Base-by-base conservation (phyloP, 257 asterid genomes). In the Solanum rostratum region DNA sequence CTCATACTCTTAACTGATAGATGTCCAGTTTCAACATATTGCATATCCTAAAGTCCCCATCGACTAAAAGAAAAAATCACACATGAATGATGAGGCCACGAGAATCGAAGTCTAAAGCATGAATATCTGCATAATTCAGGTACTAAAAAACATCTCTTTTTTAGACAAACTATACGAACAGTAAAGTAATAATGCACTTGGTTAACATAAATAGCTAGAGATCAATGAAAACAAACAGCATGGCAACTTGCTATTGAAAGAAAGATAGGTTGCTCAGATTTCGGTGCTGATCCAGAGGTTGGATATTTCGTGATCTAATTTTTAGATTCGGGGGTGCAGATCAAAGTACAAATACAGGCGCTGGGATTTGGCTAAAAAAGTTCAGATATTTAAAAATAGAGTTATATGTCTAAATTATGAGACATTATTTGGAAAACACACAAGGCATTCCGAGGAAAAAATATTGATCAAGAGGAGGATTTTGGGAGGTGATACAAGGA, bases 1-100 rank as follows among this genome's bases (percentile, higher is more conserved):
- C 89, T 94, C 99, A 8, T 95, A 30, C 98, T 94, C 94, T 89
- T 95, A 10, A 89, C 86, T 14, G 98, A 90, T 84, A 95, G 88
- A 89, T 84, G 99, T 19, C 99, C 99, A 1, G 92, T 91, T 85
- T 90, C 91, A 10, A 93, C 87, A 18, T 95, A 95, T 86, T 95
- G 99, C 97, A 88, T 95, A 95, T 30, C 99, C 99, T 20, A 90
- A 85, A 19, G 99, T 95, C 65, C 98, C 98, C 1, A 95, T 91
- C 83, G 99, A 98, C 98, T 95, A 87, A 86, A 30, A 85, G 41
- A 13, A 60, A 70, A 79, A 45, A 15, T 24, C 46, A 37, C 62
- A 10, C 41, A 15, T 30, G 18, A 71, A 30, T 37, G 33, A 43
- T 69, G 29, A 20, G 30, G 20, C 20, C 3, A 46, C 18, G 53